Evolutionary conservation across 2,329 filamentous ascomycete genomes (phyloP).

Genomic region (Hypoxylon sp.): DNA sequence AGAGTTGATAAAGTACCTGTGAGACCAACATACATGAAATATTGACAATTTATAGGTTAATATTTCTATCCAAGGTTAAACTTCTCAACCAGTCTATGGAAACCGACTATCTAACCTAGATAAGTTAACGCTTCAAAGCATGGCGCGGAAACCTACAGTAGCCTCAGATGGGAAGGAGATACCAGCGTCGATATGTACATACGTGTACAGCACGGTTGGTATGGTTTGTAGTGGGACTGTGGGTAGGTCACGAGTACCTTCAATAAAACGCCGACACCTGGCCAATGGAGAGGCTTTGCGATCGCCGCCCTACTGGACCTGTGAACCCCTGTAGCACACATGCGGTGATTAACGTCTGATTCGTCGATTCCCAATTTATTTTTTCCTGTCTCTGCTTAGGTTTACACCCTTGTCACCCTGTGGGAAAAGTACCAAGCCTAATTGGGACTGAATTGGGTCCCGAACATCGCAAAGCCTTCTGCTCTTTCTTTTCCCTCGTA

Average conservation of each 20-base stretch:
- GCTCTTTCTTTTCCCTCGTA: constrained; percentile 7
- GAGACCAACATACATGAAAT: not conserved
- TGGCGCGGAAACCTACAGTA: constrained; percentile 24
- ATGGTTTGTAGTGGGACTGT: constrained; percentile 11
- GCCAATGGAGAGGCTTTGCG: constrained; percentile 27
- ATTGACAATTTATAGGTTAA: constrained; percentile 1
- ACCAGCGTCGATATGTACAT: constrained; percentile 16
- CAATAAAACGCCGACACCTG: constrained; percentile 24
- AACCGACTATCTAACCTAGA: constrained; percentile 13
- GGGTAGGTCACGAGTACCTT: constrained; percentile 23
- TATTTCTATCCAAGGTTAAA: constrained; percentile 1
- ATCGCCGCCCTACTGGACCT: constrained; percentile 40
- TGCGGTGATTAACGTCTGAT: constrained; percentile 34
- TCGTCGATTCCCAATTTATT: constrained; percentile 29
- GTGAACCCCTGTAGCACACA: constrained; percentile 17
- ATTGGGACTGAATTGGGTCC: constrained; percentile 27
- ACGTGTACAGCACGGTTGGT: constrained; percentile 18
- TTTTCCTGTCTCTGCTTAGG: constrained; percentile 6
- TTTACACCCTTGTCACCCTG: constrained; percentile 5
- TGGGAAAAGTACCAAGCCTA: constrained; percentile 22
- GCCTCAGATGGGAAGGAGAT: constrained; percentile 38
- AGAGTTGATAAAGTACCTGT: not conserved
- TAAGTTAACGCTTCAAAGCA: constrained; percentile 4
- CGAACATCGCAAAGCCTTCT: constrained; percentile 21
- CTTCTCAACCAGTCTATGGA: constrained; percentile 2